These are phyloP conservation scores for Boletus sp. DNA, from an alignment of 768 basidiomycete species.

Conservation along the genomic window DNA sequence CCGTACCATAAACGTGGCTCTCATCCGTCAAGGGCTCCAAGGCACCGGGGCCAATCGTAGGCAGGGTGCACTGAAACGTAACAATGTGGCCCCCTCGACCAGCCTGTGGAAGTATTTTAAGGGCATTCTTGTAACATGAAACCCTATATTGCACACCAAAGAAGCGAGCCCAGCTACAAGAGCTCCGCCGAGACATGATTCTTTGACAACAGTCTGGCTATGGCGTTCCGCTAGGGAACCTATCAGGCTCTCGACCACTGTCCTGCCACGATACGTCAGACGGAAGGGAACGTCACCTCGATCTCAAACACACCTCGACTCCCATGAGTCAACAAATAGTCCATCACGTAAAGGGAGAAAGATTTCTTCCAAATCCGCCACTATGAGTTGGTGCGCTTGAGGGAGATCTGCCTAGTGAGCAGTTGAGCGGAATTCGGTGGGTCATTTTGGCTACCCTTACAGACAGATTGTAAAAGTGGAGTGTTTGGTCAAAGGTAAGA, in stretches of 20 bases:
- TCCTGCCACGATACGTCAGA: conserved; percentile 37
- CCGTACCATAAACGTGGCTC: conserved; percentile 69
- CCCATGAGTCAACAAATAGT: conserved; percentile 72
- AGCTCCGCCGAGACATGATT: conserved; percentile 77
- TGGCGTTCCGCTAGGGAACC: conserved; percentile 62
- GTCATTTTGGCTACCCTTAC: conserved; percentile 45
- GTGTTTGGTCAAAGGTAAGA: conserved; percentile 72
- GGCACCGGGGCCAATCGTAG: conserved; percentile 71
- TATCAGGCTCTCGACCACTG: conserved; percentile 65
- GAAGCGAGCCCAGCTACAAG: conserved; percentile 69
- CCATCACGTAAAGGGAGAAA: conserved; percentile 75
- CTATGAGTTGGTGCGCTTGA: conserved; percentile 68
- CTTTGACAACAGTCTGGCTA: conserved; percentile 42
- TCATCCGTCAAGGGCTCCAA: conserved; percentile 60
- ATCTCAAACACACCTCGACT: conserved; percentile 56
- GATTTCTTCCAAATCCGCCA: conserved; percentile 90
- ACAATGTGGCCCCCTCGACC: conserved; percentile 77
- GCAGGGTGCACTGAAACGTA: conserved; percentile 66
- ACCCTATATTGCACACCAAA: conserved; percentile 47
- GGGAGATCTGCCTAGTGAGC: conserved; percentile 41
- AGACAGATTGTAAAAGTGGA: conserved; percentile 89
- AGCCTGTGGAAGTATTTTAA: conserved; percentile 38
- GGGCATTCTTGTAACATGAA: conserved; percentile 12
- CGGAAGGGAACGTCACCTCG: background rate
- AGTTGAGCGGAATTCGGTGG: conserved; percentile 18